Percentiles rank a stretch among this genome's conserved stretches.
These are phyloP conservation scores for Crithidia fasciculata DNA, from an alignment of 208 protist genomes.

Conservation along the genomic window DNA sequence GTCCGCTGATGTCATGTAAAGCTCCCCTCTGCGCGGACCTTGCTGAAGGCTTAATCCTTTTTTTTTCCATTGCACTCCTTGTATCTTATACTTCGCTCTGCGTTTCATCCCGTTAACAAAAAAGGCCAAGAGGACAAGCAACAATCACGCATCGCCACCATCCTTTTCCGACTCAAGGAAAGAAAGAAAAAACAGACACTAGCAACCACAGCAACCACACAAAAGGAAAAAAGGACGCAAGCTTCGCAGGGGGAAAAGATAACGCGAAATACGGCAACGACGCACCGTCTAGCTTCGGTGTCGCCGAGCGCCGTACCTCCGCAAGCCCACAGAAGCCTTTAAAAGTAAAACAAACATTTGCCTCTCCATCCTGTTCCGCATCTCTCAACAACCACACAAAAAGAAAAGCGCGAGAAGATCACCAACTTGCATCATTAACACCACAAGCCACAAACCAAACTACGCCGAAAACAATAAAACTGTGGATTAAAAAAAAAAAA, in stretches of 20 bases:
- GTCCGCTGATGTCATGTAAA: too few species aligned
- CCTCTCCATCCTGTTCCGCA: too few species aligned
- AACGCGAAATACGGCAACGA: not conserved
- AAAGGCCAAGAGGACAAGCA: too few species aligned
- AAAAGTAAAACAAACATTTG: not conserved
- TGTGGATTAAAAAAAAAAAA: not conserved
- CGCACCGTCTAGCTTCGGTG: slow-evolving; percentile 3
- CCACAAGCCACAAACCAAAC: too few species aligned
- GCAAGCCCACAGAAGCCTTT: not conserved
- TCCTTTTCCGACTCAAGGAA: not conserved
- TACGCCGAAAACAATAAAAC: too few species aligned
- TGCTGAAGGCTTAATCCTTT: too few species aligned
- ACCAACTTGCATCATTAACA: too few species aligned
- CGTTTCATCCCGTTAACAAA: too few species aligned
- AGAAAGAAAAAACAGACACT: not conserved
- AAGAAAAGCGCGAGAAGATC: not conserved
- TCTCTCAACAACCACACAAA: not conserved
- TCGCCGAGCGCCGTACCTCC: not conserved
- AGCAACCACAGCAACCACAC: not conserved
- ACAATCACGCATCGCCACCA: too few species aligned
- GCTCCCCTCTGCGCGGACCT: too few species aligned
- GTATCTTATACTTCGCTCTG: too few species aligned
- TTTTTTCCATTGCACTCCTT: too few species aligned
- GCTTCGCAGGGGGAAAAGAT: not conserved
- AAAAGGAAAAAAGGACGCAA: not conserved